Conservation (phyloP, 2,329 filamentous ascomycete genomes). For the Cordyceps sp. region DNA sequence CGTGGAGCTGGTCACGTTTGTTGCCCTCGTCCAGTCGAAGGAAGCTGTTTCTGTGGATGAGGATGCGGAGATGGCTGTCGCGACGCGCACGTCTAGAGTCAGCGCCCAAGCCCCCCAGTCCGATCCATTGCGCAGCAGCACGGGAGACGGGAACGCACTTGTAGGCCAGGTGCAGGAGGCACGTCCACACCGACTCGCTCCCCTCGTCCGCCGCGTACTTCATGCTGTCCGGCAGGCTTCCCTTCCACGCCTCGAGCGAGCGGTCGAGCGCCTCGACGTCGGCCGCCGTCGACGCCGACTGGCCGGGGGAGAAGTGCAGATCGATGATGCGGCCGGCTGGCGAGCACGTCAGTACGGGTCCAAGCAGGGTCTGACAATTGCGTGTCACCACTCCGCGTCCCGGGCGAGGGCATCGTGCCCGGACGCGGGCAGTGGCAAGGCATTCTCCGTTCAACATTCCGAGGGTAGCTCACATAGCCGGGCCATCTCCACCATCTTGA, state of each 20-base stretch:
- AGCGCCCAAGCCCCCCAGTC: background rate
- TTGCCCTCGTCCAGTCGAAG: slow-evolving; percentile 10
- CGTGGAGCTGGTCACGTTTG: too few species aligned
- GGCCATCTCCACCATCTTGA: slow-evolving; percentile 21
- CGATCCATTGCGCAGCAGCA: too few species aligned
- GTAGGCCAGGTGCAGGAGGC: slow-evolving; percentile 19
- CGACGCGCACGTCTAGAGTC: too few species aligned
- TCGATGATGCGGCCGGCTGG: slow-evolving; percentile 18
- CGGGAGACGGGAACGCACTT: slow-evolving; percentile 13
- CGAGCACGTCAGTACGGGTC: too few species aligned
- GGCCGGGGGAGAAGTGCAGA: slow-evolving; percentile 18
- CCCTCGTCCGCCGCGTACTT: slow-evolving; percentile 14
- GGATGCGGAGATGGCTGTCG: slow-evolving; percentile 16
- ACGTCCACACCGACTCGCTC: slow-evolving; percentile 17
- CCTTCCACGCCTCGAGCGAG: slow-evolving; percentile 16
- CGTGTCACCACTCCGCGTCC: too few species aligned
- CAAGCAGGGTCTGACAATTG: too few species aligned
- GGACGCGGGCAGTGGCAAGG: too few species aligned
- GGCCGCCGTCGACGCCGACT: slow-evolving; percentile 10
- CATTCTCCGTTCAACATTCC: too few species aligned
- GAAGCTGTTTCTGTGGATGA: slow-evolving; percentile 18
- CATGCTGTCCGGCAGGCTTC: slow-evolving; percentile 15
- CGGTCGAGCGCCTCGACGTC: slow-evolving; percentile 13
- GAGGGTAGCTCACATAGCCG: slow-evolving; percentile 11
- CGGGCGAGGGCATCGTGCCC: too few species aligned